Evolutionary conservation across 1,139 yeast genomes (phyloP).

Genomic region (Kurtzmaniella quercitrusa): DNA sequence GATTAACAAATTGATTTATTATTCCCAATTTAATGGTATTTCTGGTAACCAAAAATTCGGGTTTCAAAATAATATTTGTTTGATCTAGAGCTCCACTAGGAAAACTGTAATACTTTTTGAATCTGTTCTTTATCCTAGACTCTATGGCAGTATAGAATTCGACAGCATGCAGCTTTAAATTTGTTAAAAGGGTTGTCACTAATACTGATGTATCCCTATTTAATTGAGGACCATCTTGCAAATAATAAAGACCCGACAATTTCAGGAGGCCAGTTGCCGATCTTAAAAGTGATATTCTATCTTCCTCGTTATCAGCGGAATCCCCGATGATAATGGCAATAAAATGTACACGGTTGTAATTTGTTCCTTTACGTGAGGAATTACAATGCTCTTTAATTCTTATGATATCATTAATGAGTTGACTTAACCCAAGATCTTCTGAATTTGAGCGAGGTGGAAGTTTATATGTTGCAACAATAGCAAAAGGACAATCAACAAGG

Average conservation of each 20-base stretch:
- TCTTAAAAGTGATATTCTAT: constrained; percentile 23
- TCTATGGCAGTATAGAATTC: constrained; percentile 37
- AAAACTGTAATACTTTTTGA: constrained; percentile 34
- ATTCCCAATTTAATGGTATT: constrained; percentile 37
- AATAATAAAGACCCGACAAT: constrained; percentile 26
- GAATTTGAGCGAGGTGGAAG: constrained; percentile 14
- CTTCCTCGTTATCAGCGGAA: constrained; percentile 14
- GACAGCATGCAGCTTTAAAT: constrained; percentile 24
- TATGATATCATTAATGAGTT: constrained; percentile 12
- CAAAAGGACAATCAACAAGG: constrained; percentile 30
- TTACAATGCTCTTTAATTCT: constrained; percentile 16
- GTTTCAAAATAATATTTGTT: constrained; percentile 32
- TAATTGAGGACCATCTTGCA: constrained; percentile 12
- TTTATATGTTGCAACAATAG: constrained; percentile 19
- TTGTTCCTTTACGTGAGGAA: constrained; percentile 10
- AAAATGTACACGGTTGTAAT: constrained; percentile 28
- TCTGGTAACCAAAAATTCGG: constrained; percentile 37
- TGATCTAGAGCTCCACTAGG: constrained; percentile 25
- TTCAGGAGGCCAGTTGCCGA: constrained; percentile 28
- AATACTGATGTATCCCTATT: constrained; percentile 28
- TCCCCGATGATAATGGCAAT: constrained; percentile 12
- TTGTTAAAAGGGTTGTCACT: constrained; percentile 26
- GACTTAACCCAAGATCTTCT: constrained; percentile 12
- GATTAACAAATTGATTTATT: constrained; percentile 29
- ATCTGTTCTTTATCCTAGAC: constrained; percentile 29